Conservation (phyloP, 805 yeast species). For the Wickerhamiella dianesei region DNA sequence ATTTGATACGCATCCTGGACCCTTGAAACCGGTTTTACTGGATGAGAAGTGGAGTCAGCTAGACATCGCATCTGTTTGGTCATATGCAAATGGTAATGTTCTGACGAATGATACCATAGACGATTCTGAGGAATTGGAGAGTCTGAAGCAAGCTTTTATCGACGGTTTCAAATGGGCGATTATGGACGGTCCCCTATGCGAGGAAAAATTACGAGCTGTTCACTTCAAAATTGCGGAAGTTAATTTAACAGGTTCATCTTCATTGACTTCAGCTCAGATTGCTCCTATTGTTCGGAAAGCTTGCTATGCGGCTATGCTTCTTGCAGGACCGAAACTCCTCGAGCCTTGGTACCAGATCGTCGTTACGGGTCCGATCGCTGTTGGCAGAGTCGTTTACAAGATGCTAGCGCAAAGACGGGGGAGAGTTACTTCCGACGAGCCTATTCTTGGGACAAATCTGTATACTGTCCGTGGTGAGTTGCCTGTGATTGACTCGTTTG, state of each 20-base stretch:
- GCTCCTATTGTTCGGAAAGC: constrained; percentile 77
- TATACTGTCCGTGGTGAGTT: constrained; percentile 46
- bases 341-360: constrained; percentile 67
- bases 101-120: constrained; percentile 57
- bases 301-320: constrained; percentile 63
- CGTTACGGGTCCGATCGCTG: constrained; percentile 38
- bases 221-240: constrained; percentile 60
- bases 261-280: constrained; percentile 51
- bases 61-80: constrained; percentile 72
- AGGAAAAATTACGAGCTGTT: constrained; percentile 59
- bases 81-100: constrained; percentile 44
- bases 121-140: not conserved
- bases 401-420: constrained; percentile 61
- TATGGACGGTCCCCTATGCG: constrained; percentile 85
- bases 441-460: constrained; percentile 64
- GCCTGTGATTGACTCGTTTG: constrained; percentile 85
- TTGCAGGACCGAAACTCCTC: constrained; percentile 63
- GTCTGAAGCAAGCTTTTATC: constrained; percentile 6
- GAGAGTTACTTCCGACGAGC: constrained; percentile 31
- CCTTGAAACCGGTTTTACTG: constrained; percentile 11
- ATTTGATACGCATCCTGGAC: not conserved
- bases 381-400: constrained; percentile 37
- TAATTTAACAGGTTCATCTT: constrained; percentile 33
- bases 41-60: constrained; percentile 71
- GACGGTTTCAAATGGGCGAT: constrained; percentile 79